Conservation (phyloP, 2,329 filamentous ascomycete genomes). For the Colletotrichum lindemuthianum region DNA sequence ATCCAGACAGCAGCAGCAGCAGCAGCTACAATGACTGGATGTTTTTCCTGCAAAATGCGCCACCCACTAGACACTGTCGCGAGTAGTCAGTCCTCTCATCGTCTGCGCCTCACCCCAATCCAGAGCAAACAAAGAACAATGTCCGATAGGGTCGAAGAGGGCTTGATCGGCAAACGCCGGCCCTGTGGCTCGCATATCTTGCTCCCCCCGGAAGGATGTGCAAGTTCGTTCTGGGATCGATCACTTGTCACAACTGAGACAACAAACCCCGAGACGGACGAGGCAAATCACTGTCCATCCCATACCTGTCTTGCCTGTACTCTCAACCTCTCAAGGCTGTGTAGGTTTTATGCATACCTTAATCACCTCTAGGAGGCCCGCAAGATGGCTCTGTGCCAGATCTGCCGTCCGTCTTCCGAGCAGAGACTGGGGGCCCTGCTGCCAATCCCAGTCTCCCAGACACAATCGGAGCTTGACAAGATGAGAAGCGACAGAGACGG, state of each 20-base stretch:
- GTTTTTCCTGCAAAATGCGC: neutral
- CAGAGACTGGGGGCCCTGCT: too few species aligned
- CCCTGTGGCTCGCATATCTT: neutral
- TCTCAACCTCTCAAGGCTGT: too few species aligned
- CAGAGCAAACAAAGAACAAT: slow-evolving; percentile 15
- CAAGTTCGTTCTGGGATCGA: slow-evolving; percentile 7
- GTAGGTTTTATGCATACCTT: too few species aligned
- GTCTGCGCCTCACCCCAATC: neutral
- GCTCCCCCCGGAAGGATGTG: slow-evolving; percentile 14
- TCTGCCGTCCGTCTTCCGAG: too few species aligned
- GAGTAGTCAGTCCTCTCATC: neutral
- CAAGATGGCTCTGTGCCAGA: too few species aligned
- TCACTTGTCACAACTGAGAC: slow-evolving; percentile 19
- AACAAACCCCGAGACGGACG: neutral
- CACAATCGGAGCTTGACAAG: too few species aligned
- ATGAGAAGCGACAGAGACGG: neutral
- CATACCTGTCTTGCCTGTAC: neutral
- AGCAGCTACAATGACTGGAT: neutral
- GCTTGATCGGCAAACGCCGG: slow-evolving; percentile 14
- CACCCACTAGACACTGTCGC: neutral
- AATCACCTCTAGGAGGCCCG: too few species aligned
- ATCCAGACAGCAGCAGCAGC: too few species aligned
- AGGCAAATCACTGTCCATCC: neutral
- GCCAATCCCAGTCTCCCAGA: too few species aligned
- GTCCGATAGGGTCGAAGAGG: neutral